Evolutionary conservation across 2,329 filamentous ascomycete species (phyloP), one percentile per base, ranked within the genome.

Genomic region (Waltergamsia citrina): DNA sequence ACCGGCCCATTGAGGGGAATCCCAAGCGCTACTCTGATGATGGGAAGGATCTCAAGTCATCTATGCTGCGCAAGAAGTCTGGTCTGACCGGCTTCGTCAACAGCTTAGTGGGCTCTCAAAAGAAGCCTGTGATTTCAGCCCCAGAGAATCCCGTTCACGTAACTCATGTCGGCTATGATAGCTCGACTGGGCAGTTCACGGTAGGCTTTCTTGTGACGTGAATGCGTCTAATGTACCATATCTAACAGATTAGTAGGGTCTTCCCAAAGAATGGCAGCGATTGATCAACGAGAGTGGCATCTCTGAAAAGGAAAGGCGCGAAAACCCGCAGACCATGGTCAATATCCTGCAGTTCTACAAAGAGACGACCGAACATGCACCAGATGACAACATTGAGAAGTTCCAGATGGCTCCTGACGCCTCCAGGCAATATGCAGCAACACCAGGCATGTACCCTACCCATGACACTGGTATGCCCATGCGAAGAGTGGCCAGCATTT

Each of bases 311-410:
- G 92, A 96, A 56, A 84, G 93, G 58, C 85, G 90, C 56, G 84
- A 94, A 59, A 87, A 96, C 52, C 92, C 92, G 3, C 87, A 96
- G 58, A 88, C 90, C 38, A 87, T 95, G 62, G 81, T 93, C 52
- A 85, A 96, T 56, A 92, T 98, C 49, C 81, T 98, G 60, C 85
- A 82, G 39, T 96, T 96, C 56, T 96, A 94, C 69, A 93, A 95
- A 57, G 90, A 94, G 62, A 94, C 86, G 43, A 82, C 85, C 18
- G 85, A 90, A 47, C 70, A 68, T 47, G 78, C 76, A 38, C 76
- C 78, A 41, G 86, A 95, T 53, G 85, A 94, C 51, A 83, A 85
- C 48, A 85, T 92, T 67, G 88, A 96, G 58, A 98, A 98, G 58
- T 95, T 98, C 56, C 86, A 93, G 49, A 80, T 94, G 62, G 86